Base-by-base conservation (phyloP, 78 protist genomes). In the Goniomonas avonlea region DNA sequence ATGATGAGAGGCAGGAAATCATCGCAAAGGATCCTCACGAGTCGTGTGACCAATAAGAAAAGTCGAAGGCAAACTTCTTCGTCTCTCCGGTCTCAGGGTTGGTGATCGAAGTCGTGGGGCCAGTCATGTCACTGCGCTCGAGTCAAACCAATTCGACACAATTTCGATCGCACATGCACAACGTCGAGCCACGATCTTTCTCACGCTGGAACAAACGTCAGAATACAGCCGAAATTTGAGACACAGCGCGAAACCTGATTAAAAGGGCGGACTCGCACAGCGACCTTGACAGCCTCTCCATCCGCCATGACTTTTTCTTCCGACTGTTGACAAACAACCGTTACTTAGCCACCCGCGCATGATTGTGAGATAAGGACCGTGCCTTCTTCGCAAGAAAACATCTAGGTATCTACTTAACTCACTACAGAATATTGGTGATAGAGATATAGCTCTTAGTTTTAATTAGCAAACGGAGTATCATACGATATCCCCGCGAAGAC, bases 11-110 rank as follows among this genome's bases (percentile, higher is more conserved):
- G n/a, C n/a, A n/a, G n/a, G n/a, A n/a, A n/a, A n/a, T n/a, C n/a
- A n/a, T n/a, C n/a, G n/a, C n/a, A n/a, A n/a, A n/a, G n/a, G n/a
- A n/a, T n/a, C n/a, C n/a, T n/a, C n/a, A n/a, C n/a, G 75, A 59
- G 45, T 81, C 79, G 18, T 56, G 71, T 15, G 81, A 61, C 90
- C 90, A 85, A 77, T 82, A 83, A 15, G 82, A 74, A 59, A 40
- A 45, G 74, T 89, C 93, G 66, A 84, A 89, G 5, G 88, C 32
- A 53, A 86, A 89, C n/a, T 41, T 37, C 50, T 80, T 73, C n/a
- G 37, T 58, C 56, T 71, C 34, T 27, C 21, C 47, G 15, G 9
- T 15, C 8, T 70, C 76, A 23, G 91, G 91, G 70, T 82, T 73
- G 5, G 20, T 37, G 37, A 85, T 79, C 23, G 29, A 27, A 20